phyloP scores from a whole-genome alignment of 2,329 filamentous ascomycete genomes.

The Fusarium avenaceum region DNA sequence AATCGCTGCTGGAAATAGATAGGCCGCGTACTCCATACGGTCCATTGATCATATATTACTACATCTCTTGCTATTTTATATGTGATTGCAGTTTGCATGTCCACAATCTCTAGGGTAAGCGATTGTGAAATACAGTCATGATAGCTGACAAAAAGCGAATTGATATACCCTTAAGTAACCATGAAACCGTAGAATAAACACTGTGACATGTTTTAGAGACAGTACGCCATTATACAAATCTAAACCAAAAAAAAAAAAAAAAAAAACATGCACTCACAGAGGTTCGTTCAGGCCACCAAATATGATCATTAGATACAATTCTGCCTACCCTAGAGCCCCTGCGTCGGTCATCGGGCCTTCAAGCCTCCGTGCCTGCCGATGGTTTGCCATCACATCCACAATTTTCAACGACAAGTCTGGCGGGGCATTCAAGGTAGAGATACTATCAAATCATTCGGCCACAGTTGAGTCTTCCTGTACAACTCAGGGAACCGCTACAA shows the following conservation, averaged over 20 bases:
- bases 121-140: too few relatives aligned
- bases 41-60: too few relatives aligned
- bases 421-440: conserved; percentile 43
- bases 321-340: conserved; percentile 23
- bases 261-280: conserved; percentile 1
- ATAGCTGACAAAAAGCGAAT: too few relatives aligned
- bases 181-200: too few relatives aligned
- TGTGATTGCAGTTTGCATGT: too few relatives aligned
- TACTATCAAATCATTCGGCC: conserved; percentile 30
- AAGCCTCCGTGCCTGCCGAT: conserved; percentile 23
- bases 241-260: neutral
- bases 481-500: neutral
- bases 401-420: conserved; percentile 48
- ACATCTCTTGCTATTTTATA: too few relatives aligned
- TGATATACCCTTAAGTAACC: too few relatives aligned
- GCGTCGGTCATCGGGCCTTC: conserved; percentile 41
- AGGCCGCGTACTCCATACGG: too few relatives aligned
- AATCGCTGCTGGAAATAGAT: too few relatives aligned
- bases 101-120: too few relatives aligned
- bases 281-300: neutral
- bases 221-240: too few relatives aligned
- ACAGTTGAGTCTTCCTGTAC: conserved; percentile 7
- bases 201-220: too few relatives aligned
- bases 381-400: conserved; percentile 40
- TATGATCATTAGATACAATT: neutral